phyloP scores from a whole-genome alignment of 2,329 filamentous ascomycete species.

The Fonsecaea nubica region DNA sequence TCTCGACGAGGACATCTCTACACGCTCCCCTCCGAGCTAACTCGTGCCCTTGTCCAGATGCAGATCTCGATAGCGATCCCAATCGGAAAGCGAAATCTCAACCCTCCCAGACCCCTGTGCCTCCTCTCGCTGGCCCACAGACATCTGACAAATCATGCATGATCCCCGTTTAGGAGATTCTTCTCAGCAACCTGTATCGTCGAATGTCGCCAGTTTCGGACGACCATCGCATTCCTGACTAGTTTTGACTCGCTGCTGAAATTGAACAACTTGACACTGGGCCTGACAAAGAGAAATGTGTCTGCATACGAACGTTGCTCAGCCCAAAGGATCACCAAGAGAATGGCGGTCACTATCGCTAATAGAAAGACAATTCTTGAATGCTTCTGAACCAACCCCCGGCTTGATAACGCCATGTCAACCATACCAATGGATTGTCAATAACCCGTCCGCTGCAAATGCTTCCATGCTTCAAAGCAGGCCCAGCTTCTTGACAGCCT shows the following conservation, averaged over 20 bases:
- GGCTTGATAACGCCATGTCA: not conserved
- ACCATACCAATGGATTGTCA: not conserved
- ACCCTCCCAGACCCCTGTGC: not conserved
- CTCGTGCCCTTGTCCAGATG: not conserved
- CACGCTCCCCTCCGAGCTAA: not conserved
- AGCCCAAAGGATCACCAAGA: not conserved
- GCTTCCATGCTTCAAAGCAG: conserved; percentile 10
- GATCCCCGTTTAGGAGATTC: conserved; percentile 9
- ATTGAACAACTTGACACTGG: not conserved
- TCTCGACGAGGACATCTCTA: not conserved
- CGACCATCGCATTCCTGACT: not conserved
- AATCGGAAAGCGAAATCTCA: not conserved
- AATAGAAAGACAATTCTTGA: not conserved
- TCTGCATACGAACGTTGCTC: not conserved
- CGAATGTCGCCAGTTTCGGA: conserved; percentile 13
- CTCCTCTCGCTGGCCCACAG: not conserved
- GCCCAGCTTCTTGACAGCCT: conserved; percentile 25
- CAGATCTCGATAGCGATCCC: not conserved
- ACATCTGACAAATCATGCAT: conserved; percentile 24
- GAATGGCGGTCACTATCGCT: not conserved
- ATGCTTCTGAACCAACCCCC: not conserved
- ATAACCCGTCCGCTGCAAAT: not conserved
- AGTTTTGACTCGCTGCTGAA: not conserved
- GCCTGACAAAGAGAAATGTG: not conserved
- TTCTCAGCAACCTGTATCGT: conserved; percentile 17